Conservation (phyloP, 768 basidiomycete species). For the Lactarius pseudohatsudake region DNA sequence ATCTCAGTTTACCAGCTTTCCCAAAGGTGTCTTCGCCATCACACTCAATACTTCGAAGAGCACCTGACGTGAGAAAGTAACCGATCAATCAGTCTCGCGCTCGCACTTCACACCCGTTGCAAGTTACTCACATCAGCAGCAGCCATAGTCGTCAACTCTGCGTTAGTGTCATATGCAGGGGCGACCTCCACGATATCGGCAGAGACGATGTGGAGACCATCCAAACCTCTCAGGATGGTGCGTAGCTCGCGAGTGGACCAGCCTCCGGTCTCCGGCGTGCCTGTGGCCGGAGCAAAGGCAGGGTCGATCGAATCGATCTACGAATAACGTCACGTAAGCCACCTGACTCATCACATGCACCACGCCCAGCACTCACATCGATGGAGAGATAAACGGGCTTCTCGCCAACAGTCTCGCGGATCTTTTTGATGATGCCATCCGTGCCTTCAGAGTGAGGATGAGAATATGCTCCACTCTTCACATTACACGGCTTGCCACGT, state of each 20-base stretch:
- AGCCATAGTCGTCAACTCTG: slow-evolving; percentile 62
- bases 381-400: slow-evolving; percentile 78
- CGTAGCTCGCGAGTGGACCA: slow-evolving; percentile 85
- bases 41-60: slow-evolving; percentile 74
- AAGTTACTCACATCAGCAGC: slow-evolving; percentile 52
- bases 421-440: slow-evolving; percentile 75
- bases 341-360: background rate
- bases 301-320: slow-evolving; percentile 79
- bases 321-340: background rate
- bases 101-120: too few species aligned
- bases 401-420: slow-evolving; percentile 73
- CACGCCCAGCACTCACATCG: slow-evolving; percentile 47
- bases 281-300: slow-evolving; percentile 79
- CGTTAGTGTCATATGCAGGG: slow-evolving; percentile 74
- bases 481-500: slow-evolving; percentile 26
- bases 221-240: slow-evolving; percentile 71
- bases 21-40: slow-evolving; percentile 77
- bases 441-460: slow-evolving; percentile 45
- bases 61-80: slow-evolving; percentile 42
- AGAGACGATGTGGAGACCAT: slow-evolving; percentile 73
- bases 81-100: background rate
- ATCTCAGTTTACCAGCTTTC: slow-evolving; percentile 42
- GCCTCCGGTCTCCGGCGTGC: slow-evolving; percentile 81
- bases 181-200: slow-evolving; percentile 86
- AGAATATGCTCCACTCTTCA: background rate